Evolutionary conservation across 495 filamentous ascomycete species (phyloP), one percentile per base, ranked within the genome.

Genomic region (Penicillium cosmopolitanum): DNA sequence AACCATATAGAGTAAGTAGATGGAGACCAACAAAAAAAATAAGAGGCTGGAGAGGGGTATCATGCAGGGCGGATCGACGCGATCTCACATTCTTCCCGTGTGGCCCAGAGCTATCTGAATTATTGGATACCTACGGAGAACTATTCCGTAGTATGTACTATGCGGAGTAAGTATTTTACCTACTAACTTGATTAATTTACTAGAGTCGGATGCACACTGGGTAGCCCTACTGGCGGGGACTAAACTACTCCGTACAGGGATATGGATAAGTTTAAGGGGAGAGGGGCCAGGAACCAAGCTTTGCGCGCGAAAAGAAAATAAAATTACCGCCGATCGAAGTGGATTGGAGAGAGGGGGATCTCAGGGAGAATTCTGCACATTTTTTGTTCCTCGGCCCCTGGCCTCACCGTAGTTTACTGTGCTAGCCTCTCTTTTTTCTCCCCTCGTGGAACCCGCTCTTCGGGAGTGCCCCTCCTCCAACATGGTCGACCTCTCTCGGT

Each of bases 401-500:
- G 61, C 57, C 62, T 70, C 67, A 70, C 67, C 67, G 67, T 70
- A 70, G 40, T 53, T 43, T 59, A 33, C 13, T 55, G 1, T 38
- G 13, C 35, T 38, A 38, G 35, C 35, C 51, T 47, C 59, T 48
- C 21, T 48, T 0, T 19, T 48, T 12, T 58, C 53, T n/a, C 59
- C 63, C 63, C 50, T 62, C 53, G 59, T 52, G 50, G 63, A 56
- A 31, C 53, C 53, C 53, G 40, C 21, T 23, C 21, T 18, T 48
- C 44, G 59, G 53, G n/a, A 28, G 44, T 48, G 18, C 19, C 44
- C 44, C 18, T 48, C 44, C 7, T 48, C 40, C 40, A n/a, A 43
- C 48, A 48, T 50, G 25, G n/a, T 66, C 60, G 66, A 21, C 46
- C 6, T 15, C 55, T 47, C 34, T n/a, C n/a, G 21, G 25, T 43